Evolutionary conservation across 2,329 filamentous ascomycete genomes (phyloP), one percentile per base, ranked within the genome.

Genomic region (Parastagonospora nodorum): DNA sequence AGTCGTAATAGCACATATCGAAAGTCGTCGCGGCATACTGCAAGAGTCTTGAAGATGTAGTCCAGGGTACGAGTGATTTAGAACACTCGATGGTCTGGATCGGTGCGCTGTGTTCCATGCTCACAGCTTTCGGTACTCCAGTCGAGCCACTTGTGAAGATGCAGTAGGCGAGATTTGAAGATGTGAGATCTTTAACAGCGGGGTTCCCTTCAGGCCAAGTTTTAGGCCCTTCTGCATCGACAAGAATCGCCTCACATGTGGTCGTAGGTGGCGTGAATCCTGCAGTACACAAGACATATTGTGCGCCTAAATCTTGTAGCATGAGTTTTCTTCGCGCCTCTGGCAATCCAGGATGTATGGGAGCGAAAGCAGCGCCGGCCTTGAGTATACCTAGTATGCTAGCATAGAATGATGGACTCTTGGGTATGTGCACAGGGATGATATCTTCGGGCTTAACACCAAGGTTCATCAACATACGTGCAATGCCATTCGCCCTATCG

Each of bases 1-100:
- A 77, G 54, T 78, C 76, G 45, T 76, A 78, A 52, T 78, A 78
- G 50, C 75, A 78, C 76, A 78, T 78, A 50, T 78, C 76, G 49
- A 77, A 77, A 8, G 73, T 75, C 4, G 64, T 68, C 9, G 74
- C 75, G 29, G 76, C 76, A 51, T 76, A 78, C 50, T 78, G 75
- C 9, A 78, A 55, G 8, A 78, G 60, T 32, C 74, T 65, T 11
- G 74, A 76, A 15, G 64, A 55, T 16, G 56, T 30, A 8, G 55
- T 64, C 75, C 75, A 77, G 8, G 75, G 75, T n/a, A 78, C 61
- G 7, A 74, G 46, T 1, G 58, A 47, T 45, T 66, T 63, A 2
- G 75, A 76, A 41, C 68, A 73, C 36, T 71, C 66, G 32, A 78
- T 68, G 1, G 76, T 77, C 33, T 77, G 74, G 1, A 76, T 60